A percentile compares a stretch with the other conserved stretches of the same genome.
Evolutionary conservation across 2,329 filamentous ascomycete species (phyloP).

Genomic region (Dendryphion nanum): DNA sequence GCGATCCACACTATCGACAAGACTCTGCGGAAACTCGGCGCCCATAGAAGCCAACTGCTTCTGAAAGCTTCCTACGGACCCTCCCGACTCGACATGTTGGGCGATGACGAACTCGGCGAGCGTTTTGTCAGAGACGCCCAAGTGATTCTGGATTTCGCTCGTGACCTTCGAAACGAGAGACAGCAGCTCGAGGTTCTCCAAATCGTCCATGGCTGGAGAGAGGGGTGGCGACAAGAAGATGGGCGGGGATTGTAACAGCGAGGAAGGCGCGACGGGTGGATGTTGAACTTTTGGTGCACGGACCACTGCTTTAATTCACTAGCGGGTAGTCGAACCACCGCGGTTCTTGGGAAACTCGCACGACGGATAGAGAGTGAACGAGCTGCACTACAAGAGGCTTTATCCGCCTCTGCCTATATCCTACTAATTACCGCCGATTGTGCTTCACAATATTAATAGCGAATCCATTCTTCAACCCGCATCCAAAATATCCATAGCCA

Average conservation of each 20-base stretch:
- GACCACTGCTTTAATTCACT: no score
- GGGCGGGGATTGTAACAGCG: neutral
- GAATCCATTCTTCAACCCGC: neutral
- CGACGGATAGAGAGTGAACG: no score
- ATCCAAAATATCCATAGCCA: neutral
- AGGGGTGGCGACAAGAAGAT: neutral
- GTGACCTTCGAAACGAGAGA: conserved; percentile 94
- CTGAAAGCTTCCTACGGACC: conserved; percentile 73
- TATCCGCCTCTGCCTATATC: no score
- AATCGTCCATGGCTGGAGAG: conserved; percentile 71
- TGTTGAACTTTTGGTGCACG: no score
- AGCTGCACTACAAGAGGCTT: no score
- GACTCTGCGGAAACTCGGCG: conserved; percentile 78
- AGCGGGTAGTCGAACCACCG: no score
- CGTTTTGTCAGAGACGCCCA: conserved; percentile 89
- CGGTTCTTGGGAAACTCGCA: no score
- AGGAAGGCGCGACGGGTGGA: no score
- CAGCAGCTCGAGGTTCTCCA: conserved; percentile 86
- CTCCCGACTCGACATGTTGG: conserved; percentile 74
- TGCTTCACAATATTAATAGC: no score
- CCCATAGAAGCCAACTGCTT: conserved; percentile 71
- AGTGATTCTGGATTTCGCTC: conserved; percentile 89
- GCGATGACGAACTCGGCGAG: conserved; percentile 95
- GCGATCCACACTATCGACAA: conserved; percentile 89
- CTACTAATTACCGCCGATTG: no score